Evolutionary conservation across 352 stramenopile genomes (phyloP).

Genomic region (Globisporangium polare): DNA sequence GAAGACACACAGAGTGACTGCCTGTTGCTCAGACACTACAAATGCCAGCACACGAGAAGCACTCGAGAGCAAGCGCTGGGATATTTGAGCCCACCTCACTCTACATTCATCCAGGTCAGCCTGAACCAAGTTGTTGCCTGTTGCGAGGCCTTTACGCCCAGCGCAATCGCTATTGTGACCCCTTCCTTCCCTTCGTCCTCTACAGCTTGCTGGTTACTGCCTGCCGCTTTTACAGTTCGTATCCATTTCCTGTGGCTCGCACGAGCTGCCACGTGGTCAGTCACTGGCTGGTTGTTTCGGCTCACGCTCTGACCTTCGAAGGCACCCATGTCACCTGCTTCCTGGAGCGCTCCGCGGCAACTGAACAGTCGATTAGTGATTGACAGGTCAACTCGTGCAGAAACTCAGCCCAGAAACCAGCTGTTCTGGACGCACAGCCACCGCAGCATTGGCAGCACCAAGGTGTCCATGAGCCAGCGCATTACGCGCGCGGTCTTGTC

Average conservation of each 20-base stretch:
- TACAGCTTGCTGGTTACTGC: neutral
- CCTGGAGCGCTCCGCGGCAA: neutral
- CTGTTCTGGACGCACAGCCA: neutral
- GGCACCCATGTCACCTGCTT: neutral
- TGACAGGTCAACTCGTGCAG: neutral
- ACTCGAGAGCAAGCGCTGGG: neutral
- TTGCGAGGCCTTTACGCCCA: neutral
- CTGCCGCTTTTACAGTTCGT: neutral
- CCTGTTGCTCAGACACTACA: neutral
- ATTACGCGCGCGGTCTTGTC: conserved; percentile 35
- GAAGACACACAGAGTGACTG: too few species aligned
- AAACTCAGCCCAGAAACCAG: neutral
- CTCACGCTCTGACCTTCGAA: too few species aligned
- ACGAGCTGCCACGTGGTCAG: conserved; percentile 1
- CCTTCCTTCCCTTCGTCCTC: neutral
- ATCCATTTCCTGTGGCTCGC: conserved; percentile 3
- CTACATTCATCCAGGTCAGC: neutral
- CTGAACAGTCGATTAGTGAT: neutral
- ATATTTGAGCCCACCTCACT: neutral
- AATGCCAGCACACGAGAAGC: neutral
- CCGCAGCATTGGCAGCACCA: conserved; percentile 41
- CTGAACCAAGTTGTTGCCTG: neutral
- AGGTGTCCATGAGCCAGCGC: conserved; percentile 37
- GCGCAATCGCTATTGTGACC: neutral
- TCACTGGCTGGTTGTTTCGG: too few species aligned